Evolutionary conservation across 768 basidiomycete genomes (phyloP), one percentile per base, ranked within the genome.

Genomic region (Hericium alpestre): DNA sequence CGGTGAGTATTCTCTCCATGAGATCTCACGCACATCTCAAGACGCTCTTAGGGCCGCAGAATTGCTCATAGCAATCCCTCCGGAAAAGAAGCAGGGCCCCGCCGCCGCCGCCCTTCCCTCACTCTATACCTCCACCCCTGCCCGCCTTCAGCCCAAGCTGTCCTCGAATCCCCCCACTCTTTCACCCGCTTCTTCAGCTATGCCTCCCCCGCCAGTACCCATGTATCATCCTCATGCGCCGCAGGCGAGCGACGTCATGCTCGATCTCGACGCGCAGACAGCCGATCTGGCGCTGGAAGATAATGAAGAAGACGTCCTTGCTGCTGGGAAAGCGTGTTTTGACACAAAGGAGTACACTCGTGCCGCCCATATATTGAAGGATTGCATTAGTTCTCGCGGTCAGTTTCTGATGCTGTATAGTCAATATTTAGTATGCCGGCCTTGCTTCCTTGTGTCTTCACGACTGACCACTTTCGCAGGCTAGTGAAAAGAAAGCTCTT

Each of bases 361-460:
- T 58, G 89, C 84, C 7, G 77, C 80, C 6, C 80, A 84, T 63
- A 70, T 82, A 56, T 70, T 98, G 51, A 74, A 74, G 53, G 73
- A 75, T 8, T 90, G 88, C 64, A 79, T 69, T 63, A 87, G 89
- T 62, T 69, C 81, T 23, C 87, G 87, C 67, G 85, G 86, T 8
- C 76, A 73, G 23, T 99, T 96, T 69, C 63, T 97, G 59, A 76
- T 79, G 49, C 68, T 84, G 18, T 98, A 99, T 68, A 80, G 88
- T 63, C 81, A 80, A 60, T 98, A 86, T 68, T 74, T 99, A 69
- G 96, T 96, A 68, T 76, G 86, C 77, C 15, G 38, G 37, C 38
- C 7, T 53, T 50, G 9, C 47, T 13, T 55, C 47, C 40, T 55
- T 55, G 39, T 59, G 51, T 52, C 55, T 50, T 38, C 43, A 23